These are phyloP conservation scores for Dentipellis sp. DNA, from an alignment of 768 basidiomycete genomes.

Conservation along the genomic window DNA sequence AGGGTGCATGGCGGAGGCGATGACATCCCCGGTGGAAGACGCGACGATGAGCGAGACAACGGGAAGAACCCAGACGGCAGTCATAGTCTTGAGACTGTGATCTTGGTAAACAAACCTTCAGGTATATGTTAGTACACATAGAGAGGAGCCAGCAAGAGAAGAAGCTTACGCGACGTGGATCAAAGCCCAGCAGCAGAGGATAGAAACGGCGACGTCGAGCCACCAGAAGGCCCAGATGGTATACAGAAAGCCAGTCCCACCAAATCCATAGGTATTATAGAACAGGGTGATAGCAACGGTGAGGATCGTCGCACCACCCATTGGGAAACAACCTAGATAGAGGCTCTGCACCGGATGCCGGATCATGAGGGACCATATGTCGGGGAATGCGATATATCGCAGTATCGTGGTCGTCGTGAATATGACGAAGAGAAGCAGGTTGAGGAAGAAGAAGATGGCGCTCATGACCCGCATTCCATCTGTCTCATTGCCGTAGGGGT, in stretches of 20 bases:
- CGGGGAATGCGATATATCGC: slow-evolving; percentile 47
- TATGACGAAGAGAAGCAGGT: slow-evolving; percentile 42
- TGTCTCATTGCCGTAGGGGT: slow-evolving; percentile 43
- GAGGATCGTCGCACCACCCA: slow-evolving; percentile 54
- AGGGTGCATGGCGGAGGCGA: slow-evolving; percentile 39
- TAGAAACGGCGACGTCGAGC: slow-evolving; percentile 47
- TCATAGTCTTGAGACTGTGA: slow-evolving; percentile 48
- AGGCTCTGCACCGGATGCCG: slow-evolving; percentile 41
- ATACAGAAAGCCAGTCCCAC: slow-evolving; percentile 43
- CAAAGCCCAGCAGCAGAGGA: slow-evolving; percentile 50
- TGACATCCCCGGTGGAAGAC: slow-evolving; percentile 53
- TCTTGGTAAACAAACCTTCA: slow-evolving; percentile 26
- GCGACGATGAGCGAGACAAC: slow-evolving; percentile 67
- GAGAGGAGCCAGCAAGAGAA: background rate
- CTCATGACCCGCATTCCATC: slow-evolving; percentile 31
- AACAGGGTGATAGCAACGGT: slow-evolving; percentile 38
- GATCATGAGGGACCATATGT: slow-evolving; percentile 39
- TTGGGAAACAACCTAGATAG: slow-evolving; percentile 41
- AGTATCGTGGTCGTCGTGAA: slow-evolving; percentile 35
- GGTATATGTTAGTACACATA: background rate
- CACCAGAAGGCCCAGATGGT: slow-evolving; percentile 62
- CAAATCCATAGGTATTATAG: slow-evolving; percentile 35
- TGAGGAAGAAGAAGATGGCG: slow-evolving; percentile 49
- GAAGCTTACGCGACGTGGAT: slow-evolving; percentile 55
- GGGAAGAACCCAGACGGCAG: slow-evolving; percentile 65